Base-by-base conservation (phyloP, 2,329 filamentous ascomycete genomes). In the Monilinia laxa region DNA sequence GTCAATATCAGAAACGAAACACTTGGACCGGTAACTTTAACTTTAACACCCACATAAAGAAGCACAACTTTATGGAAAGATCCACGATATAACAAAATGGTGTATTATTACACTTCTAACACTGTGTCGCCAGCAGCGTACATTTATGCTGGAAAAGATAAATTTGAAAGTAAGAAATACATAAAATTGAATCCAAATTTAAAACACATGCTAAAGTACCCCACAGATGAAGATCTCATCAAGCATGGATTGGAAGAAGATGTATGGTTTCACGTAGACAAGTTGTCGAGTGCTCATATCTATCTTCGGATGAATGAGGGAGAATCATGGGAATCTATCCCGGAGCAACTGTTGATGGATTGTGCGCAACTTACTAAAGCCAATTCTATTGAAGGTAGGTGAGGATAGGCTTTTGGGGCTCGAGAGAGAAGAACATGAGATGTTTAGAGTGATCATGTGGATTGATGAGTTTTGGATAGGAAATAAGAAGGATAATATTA, bases 251-350 rank as follows among this genome's bases (percentile, higher is more conserved):
- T 93, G 85, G 93, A 97, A 60, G 90, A 96, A 77, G 95, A 99
- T 81, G 88, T 99, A 75, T 99, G 95, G 95, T 99, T 99, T 77
- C 95, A 99, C 82, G 95, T 90, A 73, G 95, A 99, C 82, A 99
- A 99, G 78, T 85, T 99, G 45, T 97, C 93, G 53, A 96, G 91
- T 73, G 95, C 95, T 2, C 95, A 99, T 80, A 92, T 99, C 74
- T 99, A 99, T 80, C 86, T 99, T 45, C 90, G 95, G 45, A 84
- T 98, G 72, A 83, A 82, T 20, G 88, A 94, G 54, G 90, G 87
- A 67, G 87, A 95, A 72, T 83, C 85, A 52, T 99, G 95, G 95
- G 93, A 97, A 62, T 79, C 83, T 54, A 92, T 99, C 68, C 88
- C 91, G 0, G 76, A 87, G 69, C 85, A 86, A 4, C 83, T 99